Base-by-base conservation (phyloP, 495 filamentous ascomycete species). In the Bombardia bombarda region DNA sequence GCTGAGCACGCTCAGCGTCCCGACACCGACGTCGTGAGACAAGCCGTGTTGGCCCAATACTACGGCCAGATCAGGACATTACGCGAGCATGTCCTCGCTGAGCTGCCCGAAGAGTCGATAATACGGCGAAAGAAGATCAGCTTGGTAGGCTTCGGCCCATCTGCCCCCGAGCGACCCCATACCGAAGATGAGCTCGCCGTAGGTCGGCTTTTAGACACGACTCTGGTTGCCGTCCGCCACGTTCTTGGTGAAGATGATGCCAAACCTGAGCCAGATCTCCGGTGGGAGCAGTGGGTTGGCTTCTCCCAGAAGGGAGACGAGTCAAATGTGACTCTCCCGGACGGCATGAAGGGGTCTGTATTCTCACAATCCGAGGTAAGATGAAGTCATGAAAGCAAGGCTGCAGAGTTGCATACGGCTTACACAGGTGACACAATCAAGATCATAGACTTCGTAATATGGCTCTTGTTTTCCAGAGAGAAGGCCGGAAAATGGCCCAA, bases 361-460 rank as follows among this genome's bases (percentile, higher is more conserved):
- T 70, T 61, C 47, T 67, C 59, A 8, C 81, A 84, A 45, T 70
- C 75, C 4, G 83, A 86, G 71, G 83, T 83, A 68, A 46, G 69
- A 7, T 46, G 42, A n/a, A n/a, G n/a, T n/a, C n/a, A n/a, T n/a
- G n/a, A n/a, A n/a, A n/a, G n/a, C n/a, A n/a, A n/a, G n/a, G n/a
- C n/a, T n/a, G n/a, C n/a, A n/a, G n/a, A n/a, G n/a, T n/a, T n/a
- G n/a, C n/a, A n/a, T n/a, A n/a, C n/a, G n/a, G n/a, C n/a, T n/a
- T n/a, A n/a, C n/a, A n/a, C n/a, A n/a, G n/a, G n/a, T n/a, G n/a
- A n/a, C n/a, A n/a, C n/a, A 6, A 26, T 30, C 24, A 42, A 97
- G 86, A 74, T 94, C 48, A 75, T 96, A 38, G 85, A 95, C 62
- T 93, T 87, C 55, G 81, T 80, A 9, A 80, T 96, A 22, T 83